Evolutionary conservation across 2,329 filamentous ascomycete species (phyloP).

Genomic region (Graphilbum fragrans): DNA sequence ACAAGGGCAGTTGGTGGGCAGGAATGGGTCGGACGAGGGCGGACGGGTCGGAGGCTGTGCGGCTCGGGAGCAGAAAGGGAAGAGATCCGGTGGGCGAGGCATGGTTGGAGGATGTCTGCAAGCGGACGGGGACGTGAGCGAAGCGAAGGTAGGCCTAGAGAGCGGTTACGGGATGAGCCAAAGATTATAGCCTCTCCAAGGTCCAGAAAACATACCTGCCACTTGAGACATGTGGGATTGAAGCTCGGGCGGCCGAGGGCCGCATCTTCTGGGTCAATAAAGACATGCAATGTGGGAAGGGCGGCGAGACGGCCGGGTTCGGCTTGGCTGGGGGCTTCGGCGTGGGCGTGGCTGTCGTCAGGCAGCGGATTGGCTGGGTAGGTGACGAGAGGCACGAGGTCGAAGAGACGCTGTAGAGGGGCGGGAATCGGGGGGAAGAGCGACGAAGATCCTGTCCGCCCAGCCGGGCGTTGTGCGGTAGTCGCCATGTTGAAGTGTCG

Average conservation of each 20-base stretch:
- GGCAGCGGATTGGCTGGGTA: conserved; percentile 69
- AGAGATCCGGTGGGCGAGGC: conserved; percentile 81
- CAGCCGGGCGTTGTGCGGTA: background rate
- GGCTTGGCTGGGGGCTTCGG: conserved; percentile 13
- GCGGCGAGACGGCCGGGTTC: background rate
- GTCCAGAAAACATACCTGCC: conserved; percentile 58
- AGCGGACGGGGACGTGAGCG: conserved; percentile 52
- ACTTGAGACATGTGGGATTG: conserved; percentile 89
- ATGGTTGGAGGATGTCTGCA: conserved; percentile 75
- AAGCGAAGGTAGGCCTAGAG: conserved; percentile 81
- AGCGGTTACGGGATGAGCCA: background rate
- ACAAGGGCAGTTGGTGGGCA: conserved; percentile 13
- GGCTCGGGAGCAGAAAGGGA: conserved; percentile 65
- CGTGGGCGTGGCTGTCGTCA: conserved; percentile 8
- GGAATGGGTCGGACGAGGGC: conserved; percentile 11
- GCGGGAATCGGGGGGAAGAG: conserved; percentile 46
- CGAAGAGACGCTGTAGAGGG: conserved; percentile 73
- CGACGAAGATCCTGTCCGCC: background rate
- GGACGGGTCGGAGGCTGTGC: conserved; percentile 12
- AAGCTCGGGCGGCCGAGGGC: conserved; percentile 56
- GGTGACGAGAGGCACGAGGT: conserved; percentile 65
- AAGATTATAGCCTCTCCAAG: background rate
- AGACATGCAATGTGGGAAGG: conserved; percentile 59
- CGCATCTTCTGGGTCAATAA: conserved; percentile 55
- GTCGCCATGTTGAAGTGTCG: background rate